Base-by-base conservation (phyloP, 1,139 yeast genomes). In the Groenewaldozyma sp. region DNA sequence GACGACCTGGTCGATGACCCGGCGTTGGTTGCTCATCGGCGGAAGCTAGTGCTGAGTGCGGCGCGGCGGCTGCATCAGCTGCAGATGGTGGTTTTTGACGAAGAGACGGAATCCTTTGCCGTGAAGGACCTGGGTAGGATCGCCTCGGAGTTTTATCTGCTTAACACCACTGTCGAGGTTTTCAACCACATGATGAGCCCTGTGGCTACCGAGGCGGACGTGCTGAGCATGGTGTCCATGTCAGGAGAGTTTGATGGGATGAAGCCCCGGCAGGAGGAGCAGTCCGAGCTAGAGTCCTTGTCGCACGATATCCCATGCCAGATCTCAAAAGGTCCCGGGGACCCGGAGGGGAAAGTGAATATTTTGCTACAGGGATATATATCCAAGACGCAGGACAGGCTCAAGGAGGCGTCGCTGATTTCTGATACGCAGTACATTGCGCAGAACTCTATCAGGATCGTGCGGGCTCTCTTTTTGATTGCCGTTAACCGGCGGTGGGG, bases 51-150 rank as follows among this genome's bases (percentile, higher is more conserved):
- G 31, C 65, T 77, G 2, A 68, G 70, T 1, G 94, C 97, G 0
- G 97, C 96, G 0, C 68, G 86, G 51, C 69, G 86, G 45, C 70
- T 93, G 24, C 95, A 88, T 50, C 64, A 75, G 10, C 68, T 88
- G 14, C 98, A 91, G 56, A 91, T 93, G 98, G 82, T 93, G 50
- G 78, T 88, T 0, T 91, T 77, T 59, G 96, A 91, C 53, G 96
- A 88, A 47, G 40, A 39, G 18, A 77, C 95, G 0, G 83, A 83
- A 36, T 73, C 88, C 2, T 78, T 93, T 45, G 73, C 79, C 20
- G 67, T 95, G 1, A 91, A 91, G 50, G 97, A 93, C 60, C 66
- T 87, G 39, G 99, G 99, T 3, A 72, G 98, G 54, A 78, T 88
- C 39, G 95, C 98, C 0, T 84, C 95, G 1, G 98, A 93, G 52